Evolutionary conservation across 352 stramenopile genomes (phyloP).

Genomic region (Lagenidium giganteum): DNA sequence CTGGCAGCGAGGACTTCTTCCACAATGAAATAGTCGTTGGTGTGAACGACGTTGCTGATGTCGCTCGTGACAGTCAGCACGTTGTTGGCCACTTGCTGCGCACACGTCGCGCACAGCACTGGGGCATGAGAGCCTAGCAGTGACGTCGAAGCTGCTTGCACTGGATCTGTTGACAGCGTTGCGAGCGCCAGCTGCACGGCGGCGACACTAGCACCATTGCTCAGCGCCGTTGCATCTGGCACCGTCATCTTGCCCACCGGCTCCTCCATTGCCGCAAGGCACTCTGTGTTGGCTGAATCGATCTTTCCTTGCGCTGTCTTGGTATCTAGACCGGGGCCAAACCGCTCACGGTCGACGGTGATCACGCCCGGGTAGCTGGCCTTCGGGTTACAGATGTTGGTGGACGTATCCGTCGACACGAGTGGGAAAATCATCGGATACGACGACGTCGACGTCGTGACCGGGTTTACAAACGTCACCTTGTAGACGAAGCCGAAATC

Average conservation of each 20-base stretch:
- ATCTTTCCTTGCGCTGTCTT: constrained; percentile 51
- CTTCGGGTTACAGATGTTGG: constrained; percentile 28
- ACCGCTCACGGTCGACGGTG: constrained; percentile 25
- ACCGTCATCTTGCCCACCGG: constrained; percentile 48
- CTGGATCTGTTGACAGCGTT: constrained; percentile 4
- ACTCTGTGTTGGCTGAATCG: constrained; percentile 48
- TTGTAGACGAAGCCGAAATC: constrained; percentile 71
- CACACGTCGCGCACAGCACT: constrained; percentile 48
- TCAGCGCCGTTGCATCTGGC: constrained; percentile 17
- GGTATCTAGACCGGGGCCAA: constrained; percentile 47
- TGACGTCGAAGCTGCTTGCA: constrained; percentile 19
- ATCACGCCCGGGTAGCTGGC: constrained; percentile 22
- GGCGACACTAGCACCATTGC: constrained; percentile 18
- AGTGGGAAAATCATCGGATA: constrained; percentile 41
- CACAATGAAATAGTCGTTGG: constrained; percentile 53
- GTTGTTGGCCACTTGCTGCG: constrained; percentile 39
- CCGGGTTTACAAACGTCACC: constrained; percentile 39
- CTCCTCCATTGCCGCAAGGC: constrained; percentile 26
- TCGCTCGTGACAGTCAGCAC: constrained; percentile 37
- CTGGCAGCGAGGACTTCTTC: constrained; percentile 42
- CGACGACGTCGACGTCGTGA: constrained; percentile 24
- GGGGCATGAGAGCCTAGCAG: constrained; percentile 25
- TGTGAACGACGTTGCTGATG: constrained; percentile 13
- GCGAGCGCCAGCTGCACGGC: constrained; percentile 44
- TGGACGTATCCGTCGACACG: constrained; percentile 18